Percentiles rank a stretch among this genome's conserved stretches.
Evolutionary conservation across 345 rosid species (phyloP).

Genomic region (Brassica carinata): DNA sequence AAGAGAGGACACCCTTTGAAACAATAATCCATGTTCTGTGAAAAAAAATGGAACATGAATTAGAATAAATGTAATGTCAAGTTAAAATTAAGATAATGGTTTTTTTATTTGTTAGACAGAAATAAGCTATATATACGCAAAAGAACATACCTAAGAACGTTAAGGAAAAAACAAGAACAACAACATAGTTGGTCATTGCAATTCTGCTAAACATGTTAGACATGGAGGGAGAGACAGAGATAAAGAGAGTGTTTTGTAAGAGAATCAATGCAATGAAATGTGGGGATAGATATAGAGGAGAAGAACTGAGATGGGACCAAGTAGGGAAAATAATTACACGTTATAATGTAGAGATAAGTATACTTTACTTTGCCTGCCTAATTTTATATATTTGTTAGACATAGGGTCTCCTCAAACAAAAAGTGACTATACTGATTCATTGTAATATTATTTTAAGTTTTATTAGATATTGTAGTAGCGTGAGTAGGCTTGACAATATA

Average conservation of each 20-base stretch:
- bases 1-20: slow-evolving; percentile 54
- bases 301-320: slow-evolving; percentile 25
- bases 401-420: slow-evolving; percentile 17
- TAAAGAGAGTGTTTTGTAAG: slow-evolving; percentile 27
- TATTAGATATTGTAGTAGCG: not conserved
- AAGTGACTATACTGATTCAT: slow-evolving; percentile 2
- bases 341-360: slow-evolving; percentile 36
- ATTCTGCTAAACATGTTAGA: slow-evolving; percentile 38
- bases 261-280: slow-evolving; percentile 28
- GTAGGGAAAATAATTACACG: slow-evolving; percentile 18
- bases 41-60: not conserved
- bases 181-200: slow-evolving; percentile 33
- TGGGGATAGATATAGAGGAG: slow-evolving; percentile 37
- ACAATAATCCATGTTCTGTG: slow-evolving; percentile 49
- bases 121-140: not conserved
- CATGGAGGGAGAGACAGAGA: slow-evolving; percentile 22
- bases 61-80: not conserved
- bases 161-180: slow-evolving; percentile 46
- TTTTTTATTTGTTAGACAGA: not conserved
- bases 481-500: slow-evolving; percentile 22
- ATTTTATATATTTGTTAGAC: not conserved
- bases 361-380: slow-evolving; percentile 63
- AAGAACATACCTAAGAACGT: slow-evolving; percentile 48
- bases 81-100: not conserved
- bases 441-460: not conserved